Evolutionary conservation across 805 yeast species (phyloP), one percentile per base, ranked within the genome.

Genomic region (Priceomyces haplophilus): DNA sequence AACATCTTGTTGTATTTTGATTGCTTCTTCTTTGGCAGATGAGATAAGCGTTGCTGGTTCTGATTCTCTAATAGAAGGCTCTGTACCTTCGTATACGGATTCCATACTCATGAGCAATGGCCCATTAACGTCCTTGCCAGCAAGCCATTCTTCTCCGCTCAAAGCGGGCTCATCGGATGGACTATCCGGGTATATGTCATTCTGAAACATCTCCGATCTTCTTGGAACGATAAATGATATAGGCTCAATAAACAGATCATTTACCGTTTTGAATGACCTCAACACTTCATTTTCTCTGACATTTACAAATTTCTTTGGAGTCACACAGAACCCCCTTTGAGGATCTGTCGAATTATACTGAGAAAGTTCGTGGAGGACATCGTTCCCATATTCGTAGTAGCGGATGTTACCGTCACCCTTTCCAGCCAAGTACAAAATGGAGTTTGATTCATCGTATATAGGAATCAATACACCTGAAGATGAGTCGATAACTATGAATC

Each of bases 321-420:
- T 80, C 38, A 85, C 77, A 0, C 97, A 95, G 59, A 91, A 82
- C 1, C 99, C 99, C 64, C 99, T 85, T 73, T 93, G 99, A 2
- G 99, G 93, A 25, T 88, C 95, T 2, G 82, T 78, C 3, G 97
- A 88, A 47, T 83, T 82, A 63, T 78, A 93, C 61, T 91, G 97
- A n/a, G 96, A 86, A 46, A 93, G 68, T 53, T 85, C 88, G 64
- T 74, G 82, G 43, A 93, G 73, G 55, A 82, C 85, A 56, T 91
- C 97, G 55, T 86, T 80, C 48, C 82, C 88, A 62, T 78, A 88
- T 70, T 93, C 99, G 59, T 72, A 93, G 67, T 91, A 91, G 58
- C 97, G 86, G 56, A 93, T 88, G 62, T 91, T 93, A 55, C 98
- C 98, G 64, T 93, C 99, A 63, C 97, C 97, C 65, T 93, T 91